Conservation (phyloP, 2,329 filamentous ascomycete species). For the Botrytis squamosa region DNA sequence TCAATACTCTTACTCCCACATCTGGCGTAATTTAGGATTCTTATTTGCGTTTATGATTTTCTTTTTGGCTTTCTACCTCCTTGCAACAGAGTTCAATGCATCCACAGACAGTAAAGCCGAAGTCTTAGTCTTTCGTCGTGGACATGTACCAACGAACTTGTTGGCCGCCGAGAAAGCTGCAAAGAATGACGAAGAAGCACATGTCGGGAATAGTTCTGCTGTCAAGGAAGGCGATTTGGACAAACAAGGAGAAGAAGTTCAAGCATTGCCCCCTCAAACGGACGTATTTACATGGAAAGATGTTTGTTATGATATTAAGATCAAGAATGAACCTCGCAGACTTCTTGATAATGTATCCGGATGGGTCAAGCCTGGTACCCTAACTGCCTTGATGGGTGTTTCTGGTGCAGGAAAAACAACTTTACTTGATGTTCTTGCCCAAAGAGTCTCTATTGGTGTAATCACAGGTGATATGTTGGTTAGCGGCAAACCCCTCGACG, state of each 20-base stretch:
- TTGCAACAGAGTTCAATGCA: slow-evolving; percentile 59
- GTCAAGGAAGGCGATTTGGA: slow-evolving; percentile 26
- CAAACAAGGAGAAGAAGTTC: slow-evolving; percentile 31
- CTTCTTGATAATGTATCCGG: slow-evolving; percentile 69
- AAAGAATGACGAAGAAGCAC: slow-evolving; percentile 34
- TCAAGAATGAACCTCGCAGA: slow-evolving; percentile 61
- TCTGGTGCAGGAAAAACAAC: slow-evolving; percentile 87
- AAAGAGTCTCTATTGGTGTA: slow-evolving; percentile 84
- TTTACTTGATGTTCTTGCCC: slow-evolving; percentile 74
- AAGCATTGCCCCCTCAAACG: slow-evolving; percentile 34
- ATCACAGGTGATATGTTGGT: slow-evolving; percentile 76
- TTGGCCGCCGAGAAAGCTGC: slow-evolving; percentile 40
- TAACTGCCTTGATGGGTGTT: slow-evolving; percentile 69
- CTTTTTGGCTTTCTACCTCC: slow-evolving; percentile 62
- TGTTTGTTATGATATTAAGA: slow-evolving; percentile 72
- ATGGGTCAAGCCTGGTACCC: slow-evolving; percentile 71
- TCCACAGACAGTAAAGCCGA: slow-evolving; percentile 75
- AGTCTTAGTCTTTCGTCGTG: slow-evolving; percentile 71
- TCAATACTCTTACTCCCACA: slow-evolving; percentile 52
- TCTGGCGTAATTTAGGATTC: slow-evolving; percentile 61
- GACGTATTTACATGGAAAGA: slow-evolving; percentile 40
- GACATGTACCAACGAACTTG: slow-evolving; percentile 44
- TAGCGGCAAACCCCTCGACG: slow-evolving; percentile 37
- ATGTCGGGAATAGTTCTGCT: slow-evolving; percentile 10
- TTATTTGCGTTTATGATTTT: slow-evolving; percentile 63